Evolutionary conservation across 1,139 yeast genomes (phyloP).

Genomic region (Meyerozyma carpophila): DNA sequence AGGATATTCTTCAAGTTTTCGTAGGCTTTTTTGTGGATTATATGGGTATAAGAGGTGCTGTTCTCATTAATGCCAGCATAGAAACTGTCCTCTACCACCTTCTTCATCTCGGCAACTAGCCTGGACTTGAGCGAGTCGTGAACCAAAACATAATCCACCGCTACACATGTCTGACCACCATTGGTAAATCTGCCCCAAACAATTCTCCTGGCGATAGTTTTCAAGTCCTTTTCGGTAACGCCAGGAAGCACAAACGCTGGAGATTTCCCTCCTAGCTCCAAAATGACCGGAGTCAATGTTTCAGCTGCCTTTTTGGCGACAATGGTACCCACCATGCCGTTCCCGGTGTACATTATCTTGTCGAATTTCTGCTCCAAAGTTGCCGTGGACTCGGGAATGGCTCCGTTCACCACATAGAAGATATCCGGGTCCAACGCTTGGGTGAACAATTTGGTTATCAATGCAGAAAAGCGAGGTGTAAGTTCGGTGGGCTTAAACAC

Average conservation of each 20-base stretch:
- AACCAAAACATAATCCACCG: slow-evolving; percentile 75
- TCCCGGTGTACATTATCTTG: slow-evolving; percentile 85
- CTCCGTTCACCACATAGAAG: slow-evolving; percentile 69
- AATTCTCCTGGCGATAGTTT: slow-evolving; percentile 56
- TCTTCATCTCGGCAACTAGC: slow-evolving; percentile 42
- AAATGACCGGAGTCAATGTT: slow-evolving; percentile 69
- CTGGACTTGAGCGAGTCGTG: slow-evolving; percentile 49
- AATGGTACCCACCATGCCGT: slow-evolving; percentile 67
- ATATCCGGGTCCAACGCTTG: slow-evolving; percentile 51
- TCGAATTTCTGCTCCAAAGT: slow-evolving; percentile 67
- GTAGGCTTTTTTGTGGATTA: slow-evolving; percentile 59
- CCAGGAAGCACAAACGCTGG: slow-evolving; percentile 68
- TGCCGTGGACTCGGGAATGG: slow-evolving; percentile 58
- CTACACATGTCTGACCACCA: slow-evolving; percentile 87
- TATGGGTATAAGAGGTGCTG: slow-evolving; percentile 46
- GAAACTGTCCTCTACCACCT: slow-evolving; percentile 40
- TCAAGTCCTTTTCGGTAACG: slow-evolving; percentile 38
- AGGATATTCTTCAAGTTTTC: slow-evolving; percentile 44
- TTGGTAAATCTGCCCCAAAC: slow-evolving; percentile 76
- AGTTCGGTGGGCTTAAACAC: slow-evolving; percentile 77
- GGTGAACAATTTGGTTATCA: slow-evolving; percentile 51
- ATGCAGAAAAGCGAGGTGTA: slow-evolving; percentile 57
- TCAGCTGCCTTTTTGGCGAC: slow-evolving; percentile 81
- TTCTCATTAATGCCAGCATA: slow-evolving; percentile 34
- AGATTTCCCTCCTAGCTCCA: slow-evolving; percentile 93